Percentiles rank a stretch among this genome's conserved stretches.
Evolutionary conservation across 345 rosid species (phyloP).

Genomic region (Eutrema yunnanense): DNA sequence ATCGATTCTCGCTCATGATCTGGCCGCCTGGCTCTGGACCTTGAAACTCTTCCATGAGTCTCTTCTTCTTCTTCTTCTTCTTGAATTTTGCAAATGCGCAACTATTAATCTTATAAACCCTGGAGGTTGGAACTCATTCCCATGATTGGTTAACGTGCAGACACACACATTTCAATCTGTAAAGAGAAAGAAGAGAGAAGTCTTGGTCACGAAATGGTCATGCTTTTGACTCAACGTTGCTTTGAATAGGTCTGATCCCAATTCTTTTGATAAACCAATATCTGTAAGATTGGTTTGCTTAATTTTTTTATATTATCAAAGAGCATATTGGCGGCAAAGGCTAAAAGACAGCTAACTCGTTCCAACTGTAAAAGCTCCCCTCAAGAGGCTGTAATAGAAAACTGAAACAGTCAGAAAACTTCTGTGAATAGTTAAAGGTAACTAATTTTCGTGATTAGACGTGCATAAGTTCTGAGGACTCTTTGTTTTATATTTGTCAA

Average conservation of each 20-base stretch:
- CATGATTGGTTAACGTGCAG: conserved; percentile 24
- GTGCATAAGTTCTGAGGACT: background rate
- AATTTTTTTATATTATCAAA: background rate
- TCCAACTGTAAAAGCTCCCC: background rate
- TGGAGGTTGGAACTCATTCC: conserved; percentile 9
- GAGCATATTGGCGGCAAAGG: conserved; percentile 17
- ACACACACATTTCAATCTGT: conserved; percentile 18
- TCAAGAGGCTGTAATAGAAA: too few species aligned
- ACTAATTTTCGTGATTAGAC: background rate
- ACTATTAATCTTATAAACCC: background rate
- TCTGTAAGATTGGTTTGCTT: background rate
- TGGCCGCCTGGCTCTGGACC: conserved; percentile 5
- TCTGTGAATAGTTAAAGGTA: background rate
- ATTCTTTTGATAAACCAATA: background rate
- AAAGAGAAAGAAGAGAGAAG: conserved; percentile 6
- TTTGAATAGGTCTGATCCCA: background rate
- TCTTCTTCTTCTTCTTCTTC: background rate
- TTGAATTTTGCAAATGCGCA: background rate
- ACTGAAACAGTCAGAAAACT: background rate
- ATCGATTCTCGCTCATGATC: conserved; percentile 3
- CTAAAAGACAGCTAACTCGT: background rate
- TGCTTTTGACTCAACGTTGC: conserved; percentile 23
- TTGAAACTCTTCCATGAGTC: conserved; percentile 18
- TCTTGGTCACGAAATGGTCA: conserved; percentile 15
- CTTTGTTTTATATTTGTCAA: background rate